Conservation (phyloP, 2,329 filamentous ascomycete species). For the Aspergillus japonicus region DNA sequence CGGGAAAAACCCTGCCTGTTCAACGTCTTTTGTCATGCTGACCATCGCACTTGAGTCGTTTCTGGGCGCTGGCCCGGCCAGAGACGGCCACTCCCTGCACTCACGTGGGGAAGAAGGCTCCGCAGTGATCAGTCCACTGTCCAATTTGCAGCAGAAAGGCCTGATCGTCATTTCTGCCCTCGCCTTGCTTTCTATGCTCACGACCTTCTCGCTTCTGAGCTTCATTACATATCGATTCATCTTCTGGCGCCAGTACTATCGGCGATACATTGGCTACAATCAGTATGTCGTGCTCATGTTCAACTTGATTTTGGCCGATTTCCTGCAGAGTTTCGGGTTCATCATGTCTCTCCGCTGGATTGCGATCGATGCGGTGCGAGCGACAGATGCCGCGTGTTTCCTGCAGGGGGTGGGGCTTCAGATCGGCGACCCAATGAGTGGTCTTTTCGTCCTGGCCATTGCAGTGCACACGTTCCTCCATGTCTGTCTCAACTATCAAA, state of each 20-base stretch:
- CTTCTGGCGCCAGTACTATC: constrained; percentile 3
- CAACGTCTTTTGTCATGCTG: neutral
- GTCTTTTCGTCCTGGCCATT: constrained; percentile 2
- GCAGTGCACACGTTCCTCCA: constrained; percentile 3
- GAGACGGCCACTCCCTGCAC: neutral
- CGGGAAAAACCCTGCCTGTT: neutral
- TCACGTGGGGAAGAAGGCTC: neutral
- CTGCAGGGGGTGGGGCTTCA: constrained; percentile 4
- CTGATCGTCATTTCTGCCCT: constrained; percentile 3
- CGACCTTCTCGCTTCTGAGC: neutral
- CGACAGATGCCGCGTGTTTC: constrained; percentile 2
- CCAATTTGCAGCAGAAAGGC: constrained; percentile 1
- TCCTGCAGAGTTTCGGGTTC: constrained; percentile 2
- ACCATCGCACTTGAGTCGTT: constrained; percentile 6
- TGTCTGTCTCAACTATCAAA: constrained; percentile 1
- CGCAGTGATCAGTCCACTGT: constrained; percentile 2
- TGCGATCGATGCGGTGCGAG: neutral
- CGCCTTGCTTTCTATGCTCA: neutral
- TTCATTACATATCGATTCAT: constrained; percentile 6
- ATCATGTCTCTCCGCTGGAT: constrained; percentile 7
- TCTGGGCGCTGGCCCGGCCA: neutral
- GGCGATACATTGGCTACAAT: constrained; percentile 6
- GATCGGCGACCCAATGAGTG: constrained; percentile 8
- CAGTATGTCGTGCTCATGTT: constrained; percentile 9
- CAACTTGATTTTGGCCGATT: constrained; percentile 2